Percentiles rank a stretch among this genome's conserved stretches.
Conservation (phyloP, 352 stramenopile species). For the Globisporangium perplexum region DNA sequence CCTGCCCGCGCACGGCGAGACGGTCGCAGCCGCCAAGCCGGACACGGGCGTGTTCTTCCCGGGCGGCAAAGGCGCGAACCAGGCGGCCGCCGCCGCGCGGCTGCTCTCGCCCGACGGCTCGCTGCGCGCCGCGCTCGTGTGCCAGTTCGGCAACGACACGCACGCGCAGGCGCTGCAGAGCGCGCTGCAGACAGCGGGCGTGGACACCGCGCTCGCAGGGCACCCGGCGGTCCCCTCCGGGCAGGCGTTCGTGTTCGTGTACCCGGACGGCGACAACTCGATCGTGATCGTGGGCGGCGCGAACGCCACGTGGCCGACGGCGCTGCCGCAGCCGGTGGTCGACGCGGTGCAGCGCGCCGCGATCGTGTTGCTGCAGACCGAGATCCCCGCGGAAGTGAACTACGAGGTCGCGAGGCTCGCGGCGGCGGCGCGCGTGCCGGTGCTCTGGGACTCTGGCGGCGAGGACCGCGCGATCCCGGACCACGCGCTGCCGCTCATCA, state of each 20-base stretch:
- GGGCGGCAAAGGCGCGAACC: constrained; percentile 78
- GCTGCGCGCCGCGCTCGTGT: constrained; percentile 34
- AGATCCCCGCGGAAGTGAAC: constrained; percentile 63
- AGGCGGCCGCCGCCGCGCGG: constrained; percentile 52
- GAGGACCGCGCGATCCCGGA: constrained; percentile 54
- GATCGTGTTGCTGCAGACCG: constrained; percentile 68
- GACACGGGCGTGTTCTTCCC: constrained; percentile 65
- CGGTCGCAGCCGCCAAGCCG: constrained; percentile 37
- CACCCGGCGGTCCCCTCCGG: constrained; percentile 47
- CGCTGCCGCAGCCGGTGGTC: constrained; percentile 26
- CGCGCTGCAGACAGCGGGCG: constrained; percentile 24
- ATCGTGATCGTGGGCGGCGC: constrained; percentile 81
- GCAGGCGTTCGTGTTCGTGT: constrained; percentile 81
- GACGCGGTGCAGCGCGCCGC: constrained; percentile 42
- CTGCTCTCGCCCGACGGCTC: constrained; percentile 23
- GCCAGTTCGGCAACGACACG: constrained; percentile 74
- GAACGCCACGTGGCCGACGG: constrained; percentile 53
- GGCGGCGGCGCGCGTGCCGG: constrained; percentile 32
- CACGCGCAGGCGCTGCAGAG: constrained; percentile 41
- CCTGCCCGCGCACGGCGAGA: constrained; percentile 63
- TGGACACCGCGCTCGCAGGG: constrained; percentile 33
- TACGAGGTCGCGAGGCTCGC: constrained; percentile 41
- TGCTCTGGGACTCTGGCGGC: constrained; percentile 78
- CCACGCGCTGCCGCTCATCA: constrained; percentile 49
- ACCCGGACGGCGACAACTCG: constrained; percentile 77